Conservation (phyloP, 2,329 filamentous ascomycete species). For the Fusarium palustre region DNA sequence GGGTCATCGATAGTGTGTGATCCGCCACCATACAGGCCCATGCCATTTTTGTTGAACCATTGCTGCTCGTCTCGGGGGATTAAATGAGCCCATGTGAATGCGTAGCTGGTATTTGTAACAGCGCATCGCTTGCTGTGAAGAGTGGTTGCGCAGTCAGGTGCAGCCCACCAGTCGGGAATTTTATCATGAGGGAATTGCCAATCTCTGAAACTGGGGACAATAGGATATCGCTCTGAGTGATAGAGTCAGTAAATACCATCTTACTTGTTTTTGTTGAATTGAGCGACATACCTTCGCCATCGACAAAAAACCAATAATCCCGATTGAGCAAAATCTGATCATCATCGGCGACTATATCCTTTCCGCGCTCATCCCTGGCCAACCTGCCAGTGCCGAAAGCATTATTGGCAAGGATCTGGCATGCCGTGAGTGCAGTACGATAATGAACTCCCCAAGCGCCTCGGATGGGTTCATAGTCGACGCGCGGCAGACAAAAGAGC, state of each 20-base stretch:
- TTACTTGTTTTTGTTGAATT: accelerated
- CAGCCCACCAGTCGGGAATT: constrained; percentile 29
- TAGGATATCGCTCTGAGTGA: constrained; percentile 27
- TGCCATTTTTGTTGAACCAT: constrained; percentile 40
- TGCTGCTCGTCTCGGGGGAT: constrained; percentile 33
- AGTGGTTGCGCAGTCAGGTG: constrained; percentile 1
- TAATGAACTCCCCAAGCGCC: constrained; percentile 27
- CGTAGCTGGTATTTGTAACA: constrained; percentile 38
- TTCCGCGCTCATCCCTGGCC: constrained; percentile 22
- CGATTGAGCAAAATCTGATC: constrained; percentile 24
- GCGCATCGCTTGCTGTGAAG: constrained; percentile 23
- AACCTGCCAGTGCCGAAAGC: constrained; percentile 19
- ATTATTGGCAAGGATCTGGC: constrained; percentile 39
- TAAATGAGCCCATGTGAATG: constrained; percentile 35
- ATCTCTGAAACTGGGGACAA: constrained; percentile 35
- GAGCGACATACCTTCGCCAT: constrained; percentile 20
- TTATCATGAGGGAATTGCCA: constrained; percentile 40
- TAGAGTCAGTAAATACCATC: neutral
- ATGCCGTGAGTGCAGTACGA: constrained; percentile 27
- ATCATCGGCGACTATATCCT: constrained; percentile 1
- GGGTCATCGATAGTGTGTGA: constrained; percentile 33
- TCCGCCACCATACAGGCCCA: constrained; percentile 35
- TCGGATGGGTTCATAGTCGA: constrained; percentile 15
- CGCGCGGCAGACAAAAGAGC: constrained; percentile 35
- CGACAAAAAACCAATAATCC: constrained; percentile 40